Evolutionary conservation across 805 yeast genomes (phyloP).

Genomic region (Candida arabinofermentans): DNA sequence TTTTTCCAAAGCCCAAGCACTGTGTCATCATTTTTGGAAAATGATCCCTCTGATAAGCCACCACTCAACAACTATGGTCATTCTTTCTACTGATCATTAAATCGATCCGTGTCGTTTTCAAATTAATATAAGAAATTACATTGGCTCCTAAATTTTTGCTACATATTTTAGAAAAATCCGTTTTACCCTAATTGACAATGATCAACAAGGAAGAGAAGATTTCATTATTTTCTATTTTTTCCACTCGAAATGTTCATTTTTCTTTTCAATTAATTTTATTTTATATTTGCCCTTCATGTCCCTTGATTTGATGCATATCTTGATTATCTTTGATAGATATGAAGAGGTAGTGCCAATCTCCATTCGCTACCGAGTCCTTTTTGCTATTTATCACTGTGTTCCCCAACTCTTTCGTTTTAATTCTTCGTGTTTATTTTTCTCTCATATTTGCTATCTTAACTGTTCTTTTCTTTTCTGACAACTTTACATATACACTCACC

Average conservation of each 20-base stretch:
- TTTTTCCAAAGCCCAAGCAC: slow-evolving; percentile 44
- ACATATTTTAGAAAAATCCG: too few relatives aligned
- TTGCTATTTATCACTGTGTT: not conserved
- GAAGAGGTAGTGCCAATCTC: too few relatives aligned
- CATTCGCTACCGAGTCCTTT: not conserved
- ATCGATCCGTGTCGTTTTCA: not conserved
- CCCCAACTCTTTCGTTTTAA: not conserved
- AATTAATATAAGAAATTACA: not conserved
- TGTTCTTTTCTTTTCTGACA: not conserved
- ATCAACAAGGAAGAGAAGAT: too few relatives aligned
- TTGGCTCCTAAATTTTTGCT: too few relatives aligned
- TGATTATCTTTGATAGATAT: too few relatives aligned
- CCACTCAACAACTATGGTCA: slow-evolving; percentile 18
- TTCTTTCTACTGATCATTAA: slow-evolving; percentile 18
- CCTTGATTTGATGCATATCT: too few relatives aligned
- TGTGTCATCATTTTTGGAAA: slow-evolving; percentile 29
- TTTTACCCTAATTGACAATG: too few relatives aligned
- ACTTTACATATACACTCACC: too few relatives aligned
- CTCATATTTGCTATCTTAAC: not conserved
- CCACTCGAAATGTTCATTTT: too few relatives aligned
- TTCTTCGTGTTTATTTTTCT: not conserved
- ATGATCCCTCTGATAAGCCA: slow-evolving; percentile 12
- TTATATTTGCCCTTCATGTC: too few relatives aligned
- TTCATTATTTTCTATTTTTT: too few relatives aligned
- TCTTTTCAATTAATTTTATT: too few relatives aligned